Base-by-base conservation (phyloP, 2,329 filamentous ascomycete species). In the Ceratocystis colombiana region DNA sequence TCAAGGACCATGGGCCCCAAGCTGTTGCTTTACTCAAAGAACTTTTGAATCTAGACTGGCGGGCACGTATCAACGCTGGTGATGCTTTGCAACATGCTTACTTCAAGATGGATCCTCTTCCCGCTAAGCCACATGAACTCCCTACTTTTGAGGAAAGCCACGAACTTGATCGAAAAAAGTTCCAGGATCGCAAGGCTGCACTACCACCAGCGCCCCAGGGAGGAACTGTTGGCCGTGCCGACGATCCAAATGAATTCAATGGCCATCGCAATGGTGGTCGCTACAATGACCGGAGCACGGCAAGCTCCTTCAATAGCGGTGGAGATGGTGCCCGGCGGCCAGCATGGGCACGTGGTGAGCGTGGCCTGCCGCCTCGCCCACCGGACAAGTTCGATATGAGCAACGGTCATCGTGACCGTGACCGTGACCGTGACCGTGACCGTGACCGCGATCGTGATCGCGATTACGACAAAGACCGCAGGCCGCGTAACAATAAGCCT, bases 11-110 rank as follows among this genome's bases (percentile, higher is more conserved):
- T 66, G 86, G 88, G 15, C 79, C 86, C 1, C 80, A 83, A 25
- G 92, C 90, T 3, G 82, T 97, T 17, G 88, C 89, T 28, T 78
- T 99, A 12, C 79, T 99, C 1, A 85, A 83, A 65, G 89, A 96
- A 69, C 82, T 99, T 17, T 78, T 99, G 64, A 90, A 84, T 72
- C 84, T 99, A 17, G 90, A 99, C 73, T 97, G 92, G 89, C 84
- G 85, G 63, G 87, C 84, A 70, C 85, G 94, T 63, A 87, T 96
- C 73, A 99, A 97, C 73, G 94, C 94, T 0, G 88, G 95, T 30
- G 94, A 99, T 76, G 94, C 94, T 0, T 79, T 99, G 25, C 84
- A 95, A 69, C 94, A 99, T 72, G 86, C 90, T 0, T 99, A 96
- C 75, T 97, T 99, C 78, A 87, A 84, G 69, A 88, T 84, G 66